phyloP scores from a whole-genome alignment of 352 stramenopile genomes.

The Pythium myriotylum region DNA sequence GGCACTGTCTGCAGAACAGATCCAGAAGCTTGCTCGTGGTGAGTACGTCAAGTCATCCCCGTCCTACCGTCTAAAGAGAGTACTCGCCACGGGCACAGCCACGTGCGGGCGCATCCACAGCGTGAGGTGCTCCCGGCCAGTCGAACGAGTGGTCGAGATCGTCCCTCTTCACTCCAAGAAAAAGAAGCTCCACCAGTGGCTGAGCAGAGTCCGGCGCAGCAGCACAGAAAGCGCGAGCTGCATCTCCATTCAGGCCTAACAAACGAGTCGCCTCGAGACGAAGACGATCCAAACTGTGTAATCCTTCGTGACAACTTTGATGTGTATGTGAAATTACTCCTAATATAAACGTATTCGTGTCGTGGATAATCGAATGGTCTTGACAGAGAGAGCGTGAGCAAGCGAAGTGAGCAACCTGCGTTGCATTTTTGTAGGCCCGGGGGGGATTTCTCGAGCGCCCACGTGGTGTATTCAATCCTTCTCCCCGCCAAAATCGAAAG shows the following conservation, averaged over 20 bases:
- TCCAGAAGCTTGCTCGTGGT: conserved; percentile 17
- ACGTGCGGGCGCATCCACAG: conserved; percentile 17
- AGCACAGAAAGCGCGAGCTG: conserved; percentile 22
- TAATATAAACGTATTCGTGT: too few species aligned
- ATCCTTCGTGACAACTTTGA: not conserved
- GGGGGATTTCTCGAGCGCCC: too few species aligned
- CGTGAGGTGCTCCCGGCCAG: conserved; percentile 20
- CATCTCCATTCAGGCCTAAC: conserved; percentile 22
- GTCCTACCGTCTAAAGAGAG: conserved; percentile 22
- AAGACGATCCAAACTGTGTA: not conserved
- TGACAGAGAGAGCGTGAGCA: too few species aligned
- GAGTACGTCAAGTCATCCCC: conserved; percentile 21
- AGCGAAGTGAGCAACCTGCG: too few species aligned
- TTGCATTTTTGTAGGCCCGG: too few species aligned
- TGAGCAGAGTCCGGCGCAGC: conserved; percentile 20
- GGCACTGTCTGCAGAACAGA: conserved; percentile 22
- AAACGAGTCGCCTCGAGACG: too few species aligned
- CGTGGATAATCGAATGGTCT: too few species aligned
- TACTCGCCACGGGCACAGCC: not conserved
- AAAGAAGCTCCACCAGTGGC: conserved; percentile 26
- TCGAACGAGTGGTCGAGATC: conserved; percentile 27
- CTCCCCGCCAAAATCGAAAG: not conserved
- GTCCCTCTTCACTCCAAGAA: conserved; percentile 9
- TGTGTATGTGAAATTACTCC: too few species aligned
- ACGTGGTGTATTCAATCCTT: too few species aligned